A percentile compares a stretch with the other conserved stretches of the same genome.
Evolutionary conservation across 495 filamentous ascomycete genomes (phyloP).

Genomic region (Aspergillus carlsbadensis): DNA sequence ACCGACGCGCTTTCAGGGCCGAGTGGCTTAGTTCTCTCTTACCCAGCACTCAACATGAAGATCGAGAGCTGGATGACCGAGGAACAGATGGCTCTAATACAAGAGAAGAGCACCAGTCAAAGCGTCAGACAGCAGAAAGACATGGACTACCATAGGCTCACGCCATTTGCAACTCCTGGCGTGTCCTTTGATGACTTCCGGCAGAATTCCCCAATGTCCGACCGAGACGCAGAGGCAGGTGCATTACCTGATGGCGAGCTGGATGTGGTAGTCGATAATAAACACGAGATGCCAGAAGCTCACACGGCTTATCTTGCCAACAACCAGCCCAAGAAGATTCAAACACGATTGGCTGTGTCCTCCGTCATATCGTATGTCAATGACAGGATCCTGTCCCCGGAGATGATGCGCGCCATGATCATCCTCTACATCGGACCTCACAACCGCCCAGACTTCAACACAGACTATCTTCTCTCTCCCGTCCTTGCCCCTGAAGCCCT

Average conservation of each 20-base stretch:
- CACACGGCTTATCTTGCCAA: constrained; percentile 41
- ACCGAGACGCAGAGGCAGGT: constrained; percentile 40
- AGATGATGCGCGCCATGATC: constrained; percentile 99
- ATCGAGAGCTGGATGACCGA: constrained; percentile 99
- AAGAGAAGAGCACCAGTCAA: constrained; percentile 76
- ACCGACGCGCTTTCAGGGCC: constrained; percentile 69
- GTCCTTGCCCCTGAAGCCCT: constrained; percentile 83
- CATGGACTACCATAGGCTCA: constrained; percentile 61
- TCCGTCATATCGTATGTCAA: constrained; percentile 98
- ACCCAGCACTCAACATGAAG: constrained; percentile 90
- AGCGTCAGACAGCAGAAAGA: constrained; percentile 75
- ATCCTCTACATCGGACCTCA: constrained; percentile 95
- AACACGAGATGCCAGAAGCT: constrained; percentile 24
- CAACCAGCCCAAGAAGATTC: constrained; percentile 65
- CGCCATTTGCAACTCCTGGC: constrained; percentile 62
- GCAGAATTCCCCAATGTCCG: constrained; percentile 17
- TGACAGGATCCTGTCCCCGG: constrained; percentile 90
- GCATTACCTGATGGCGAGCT: constrained; percentile 27
- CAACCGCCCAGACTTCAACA: constrained; percentile 86
- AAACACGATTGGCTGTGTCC: constrained; percentile 84
- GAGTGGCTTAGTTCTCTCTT: constrained; percentile 79
- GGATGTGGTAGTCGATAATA: constrained; percentile 25
- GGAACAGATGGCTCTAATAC: constrained; percentile 92
- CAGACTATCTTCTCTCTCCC: constrained; percentile 86
- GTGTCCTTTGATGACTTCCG: constrained; percentile 56